Percentiles rank a stretch among this genome's conserved stretches.
Conservation (phyloP, 2,329 filamentous ascomycete species). For the Dendrostoma leiphaemia region DNA sequence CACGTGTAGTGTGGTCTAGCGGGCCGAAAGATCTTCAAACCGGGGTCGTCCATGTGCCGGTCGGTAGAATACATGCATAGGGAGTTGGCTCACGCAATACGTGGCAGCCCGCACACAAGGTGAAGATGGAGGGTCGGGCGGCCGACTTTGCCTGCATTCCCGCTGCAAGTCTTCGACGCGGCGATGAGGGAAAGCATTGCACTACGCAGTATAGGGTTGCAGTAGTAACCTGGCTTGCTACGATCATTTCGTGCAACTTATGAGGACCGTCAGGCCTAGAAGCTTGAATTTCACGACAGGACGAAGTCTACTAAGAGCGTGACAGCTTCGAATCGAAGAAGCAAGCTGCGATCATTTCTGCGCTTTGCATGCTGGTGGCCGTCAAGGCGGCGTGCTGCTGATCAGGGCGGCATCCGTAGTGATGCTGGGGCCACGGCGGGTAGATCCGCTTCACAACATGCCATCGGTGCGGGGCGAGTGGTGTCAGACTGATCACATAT, state of each 20-base stretch:
- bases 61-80: not conserved
- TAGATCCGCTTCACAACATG: slow-evolving; percentile 18
- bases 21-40: not conserved
- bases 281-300: not conserved
- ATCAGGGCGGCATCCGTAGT: slow-evolving; percentile 4
- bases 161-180: not conserved
- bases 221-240: too few relatives aligned
- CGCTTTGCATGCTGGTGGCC: not conserved
- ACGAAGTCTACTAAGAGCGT: not conserved
- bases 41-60: not conserved
- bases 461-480: slow-evolving; percentile 15
- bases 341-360: not conserved
- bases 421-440: slow-evolving; percentile 6
- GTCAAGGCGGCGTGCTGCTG: not conserved
- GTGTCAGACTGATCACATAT: slow-evolving; percentile 12
- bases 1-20: not conserved
- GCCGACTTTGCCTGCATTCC: not conserved
- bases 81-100: too few relatives aligned
- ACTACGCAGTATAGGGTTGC: too few relatives aligned
- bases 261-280: too few relatives aligned
- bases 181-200: not conserved
- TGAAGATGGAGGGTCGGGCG: not conserved
- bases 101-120: too few relatives aligned
- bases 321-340: too few relatives aligned
- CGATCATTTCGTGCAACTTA: too few relatives aligned